Percentiles rank a stretch among this genome's conserved stretches.
Conservation (phyloP, 208 protist species). For the Leishmania mexicana region DNA sequence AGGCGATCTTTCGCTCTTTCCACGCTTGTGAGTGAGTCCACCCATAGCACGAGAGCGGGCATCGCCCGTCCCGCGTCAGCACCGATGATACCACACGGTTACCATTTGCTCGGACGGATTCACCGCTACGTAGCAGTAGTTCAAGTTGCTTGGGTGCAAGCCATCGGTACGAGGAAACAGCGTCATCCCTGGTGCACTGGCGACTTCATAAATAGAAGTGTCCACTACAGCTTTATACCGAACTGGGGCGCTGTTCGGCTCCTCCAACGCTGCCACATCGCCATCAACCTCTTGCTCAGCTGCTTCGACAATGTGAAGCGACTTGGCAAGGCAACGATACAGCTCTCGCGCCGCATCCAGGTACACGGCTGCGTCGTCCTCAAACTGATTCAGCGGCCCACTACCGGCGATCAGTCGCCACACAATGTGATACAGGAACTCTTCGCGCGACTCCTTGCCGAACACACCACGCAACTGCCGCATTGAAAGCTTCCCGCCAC, state of each 20-base stretch:
- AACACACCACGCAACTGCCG: constrained; percentile 36
- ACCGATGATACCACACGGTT: constrained; percentile 39
- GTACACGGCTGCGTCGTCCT: constrained; percentile 73
- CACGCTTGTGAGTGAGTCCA: not conserved
- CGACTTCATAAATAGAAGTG: constrained; percentile 38
- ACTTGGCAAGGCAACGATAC: constrained; percentile 52
- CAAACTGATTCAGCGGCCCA: constrained; percentile 79
- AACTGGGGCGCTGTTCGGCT: not conserved
- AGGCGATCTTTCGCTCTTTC: not conserved
- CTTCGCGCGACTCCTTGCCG: constrained; percentile 27
- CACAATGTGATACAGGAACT: constrained; percentile 79
- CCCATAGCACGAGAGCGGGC: not conserved
- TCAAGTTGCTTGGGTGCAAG: constrained; percentile 50
- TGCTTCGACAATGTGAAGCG: constrained; percentile 27
- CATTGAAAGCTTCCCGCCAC: constrained; percentile 28
- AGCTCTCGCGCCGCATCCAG: constrained; percentile 36
- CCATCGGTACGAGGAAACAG: constrained; percentile 45
- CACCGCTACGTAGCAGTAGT: constrained; percentile 73
- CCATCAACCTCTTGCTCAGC: not conserved
- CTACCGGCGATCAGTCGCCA: constrained; percentile 72
- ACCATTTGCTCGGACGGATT: constrained; percentile 43
- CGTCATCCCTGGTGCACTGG: constrained; percentile 12
- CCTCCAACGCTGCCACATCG: constrained; percentile 15
- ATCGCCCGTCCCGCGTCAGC: constrained; percentile 5
- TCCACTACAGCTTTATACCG: constrained; percentile 30